These are phyloP conservation scores for Aspergillus luchuensis DNA, from an alignment of 2,329 filamentous ascomycete genomes.

Conservation along the genomic window DNA sequence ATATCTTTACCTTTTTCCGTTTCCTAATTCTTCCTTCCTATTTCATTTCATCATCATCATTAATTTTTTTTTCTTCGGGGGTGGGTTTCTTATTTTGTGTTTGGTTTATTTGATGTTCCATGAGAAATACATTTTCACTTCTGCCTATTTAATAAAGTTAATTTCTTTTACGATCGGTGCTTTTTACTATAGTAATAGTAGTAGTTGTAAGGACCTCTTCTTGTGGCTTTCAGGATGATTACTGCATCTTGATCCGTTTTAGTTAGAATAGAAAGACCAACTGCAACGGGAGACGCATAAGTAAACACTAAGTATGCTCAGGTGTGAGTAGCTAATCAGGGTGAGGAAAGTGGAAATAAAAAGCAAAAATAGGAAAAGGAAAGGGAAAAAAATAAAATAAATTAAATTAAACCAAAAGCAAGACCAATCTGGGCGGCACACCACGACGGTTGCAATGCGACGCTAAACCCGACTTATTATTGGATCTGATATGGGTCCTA, in stretches of 20 bases:
- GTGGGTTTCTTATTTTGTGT: slow-evolving; percentile 11
- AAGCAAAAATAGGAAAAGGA: slow-evolving; percentile 6
- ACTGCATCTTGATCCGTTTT: neutral
- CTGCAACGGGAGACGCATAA: neutral
- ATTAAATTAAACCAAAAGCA: slow-evolving; percentile 1
- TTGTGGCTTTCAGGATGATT: neutral
- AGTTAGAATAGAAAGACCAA: neutral
- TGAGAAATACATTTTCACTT: too few relatives aligned
- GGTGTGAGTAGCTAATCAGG: neutral
- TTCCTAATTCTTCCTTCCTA: slow-evolving; percentile 7
- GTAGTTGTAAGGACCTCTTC: neutral
- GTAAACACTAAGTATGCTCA: neutral
- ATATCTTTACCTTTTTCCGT: slow-evolving; percentile 21
- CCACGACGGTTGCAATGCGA: slow-evolving; percentile 34
- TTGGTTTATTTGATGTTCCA: neutral
- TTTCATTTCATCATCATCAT: neutral
- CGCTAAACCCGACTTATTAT: slow-evolving; percentile 35
- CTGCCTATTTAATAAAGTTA: too few relatives aligned
- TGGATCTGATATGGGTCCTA: slow-evolving; percentile 40
- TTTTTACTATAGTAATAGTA: neutral
- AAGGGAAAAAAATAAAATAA: slow-evolving; percentile 2
- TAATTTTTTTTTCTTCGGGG: neutral
- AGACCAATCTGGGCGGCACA: slow-evolving; percentile 20
- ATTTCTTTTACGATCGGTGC: neutral
- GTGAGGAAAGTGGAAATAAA: slow-evolving; percentile 4